These are phyloP conservation scores for Xylaria sp. DNA, from an alignment of 2,329 filamentous ascomycete genomes.

Conservation along the genomic window DNA sequence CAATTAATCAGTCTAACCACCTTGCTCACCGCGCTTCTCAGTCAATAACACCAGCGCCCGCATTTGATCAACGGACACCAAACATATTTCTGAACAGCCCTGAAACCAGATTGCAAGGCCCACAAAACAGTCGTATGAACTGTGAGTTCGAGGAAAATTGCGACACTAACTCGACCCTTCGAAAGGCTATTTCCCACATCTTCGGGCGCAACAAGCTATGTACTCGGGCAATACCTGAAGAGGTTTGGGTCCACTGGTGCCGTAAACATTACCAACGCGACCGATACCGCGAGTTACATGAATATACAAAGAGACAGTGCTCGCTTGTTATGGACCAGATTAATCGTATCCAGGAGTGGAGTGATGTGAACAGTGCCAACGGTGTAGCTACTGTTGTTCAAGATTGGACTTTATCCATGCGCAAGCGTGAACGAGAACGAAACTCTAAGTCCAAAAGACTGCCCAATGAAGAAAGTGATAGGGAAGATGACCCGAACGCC, in stretches of 20 bases:
- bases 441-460: constrained; percentile 48
- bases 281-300: constrained; percentile 72
- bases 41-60: constrained; percentile 44
- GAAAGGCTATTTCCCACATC: constrained; percentile 83
- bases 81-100: constrained; percentile 41
- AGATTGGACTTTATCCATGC: constrained; percentile 70
- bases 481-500: constrained; percentile 47
- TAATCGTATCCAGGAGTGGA: constrained; percentile 71
- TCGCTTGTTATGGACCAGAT: constrained; percentile 73
- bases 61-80: constrained; percentile 39
- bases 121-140: no score
- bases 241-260: constrained; percentile 81
- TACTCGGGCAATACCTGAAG: constrained; percentile 74
- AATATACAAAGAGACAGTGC: constrained; percentile 71
- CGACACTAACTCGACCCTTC: constrained; percentile 68
- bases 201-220: constrained; percentile 86
- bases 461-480: constrained; percentile 49
- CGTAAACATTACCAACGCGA: constrained; percentile 85
- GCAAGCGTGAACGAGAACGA: constrained; percentile 73
- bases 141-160: constrained; percentile 70
- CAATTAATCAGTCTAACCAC: constrained; percentile 39
- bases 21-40: constrained; percentile 45
- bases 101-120: not conserved
- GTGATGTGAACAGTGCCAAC: constrained; percentile 56
- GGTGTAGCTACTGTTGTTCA: constrained; percentile 59